phyloP scores from a whole-genome alignment of 176 grass and related monocot species.

The Hordeum marinum region DNA sequence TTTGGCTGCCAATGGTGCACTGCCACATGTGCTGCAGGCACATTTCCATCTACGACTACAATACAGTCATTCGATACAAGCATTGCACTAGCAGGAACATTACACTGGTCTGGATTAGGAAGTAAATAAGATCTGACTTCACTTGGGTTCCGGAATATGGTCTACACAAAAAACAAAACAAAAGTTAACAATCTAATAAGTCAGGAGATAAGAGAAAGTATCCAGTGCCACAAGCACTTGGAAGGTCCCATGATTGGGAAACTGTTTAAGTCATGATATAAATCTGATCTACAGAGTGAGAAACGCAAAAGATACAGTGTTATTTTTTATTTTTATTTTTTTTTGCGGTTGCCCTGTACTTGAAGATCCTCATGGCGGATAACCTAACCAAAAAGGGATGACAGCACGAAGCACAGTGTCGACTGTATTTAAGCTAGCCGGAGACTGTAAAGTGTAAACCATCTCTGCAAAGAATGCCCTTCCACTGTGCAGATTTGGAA shows the following conservation, averaged over 20 bases:
- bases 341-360: neutral
- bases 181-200: neutral
- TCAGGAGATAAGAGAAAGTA: constrained; percentile 10
- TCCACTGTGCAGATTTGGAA: neutral
- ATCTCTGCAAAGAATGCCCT: neutral
- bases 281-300: neutral
- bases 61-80: constrained; percentile 77
- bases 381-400: neutral
- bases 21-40: constrained; percentile 75
- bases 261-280: constrained; percentile 1
- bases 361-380: neutral
- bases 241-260: neutral
- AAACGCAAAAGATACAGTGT: neutral
- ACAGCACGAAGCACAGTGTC: neutral
- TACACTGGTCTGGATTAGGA: constrained; percentile 76
- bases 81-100: constrained; percentile 77
- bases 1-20: constrained; percentile 97
- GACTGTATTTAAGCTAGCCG: neutral
- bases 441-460: neutral
- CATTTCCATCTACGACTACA: constrained; percentile 74
- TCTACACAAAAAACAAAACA: constrained; percentile 42
- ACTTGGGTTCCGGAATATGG: constrained; percentile 93
- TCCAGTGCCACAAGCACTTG: neutral
- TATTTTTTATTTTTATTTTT: no score
- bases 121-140: constrained; percentile 70